phyloP scores from a whole-genome alignment of 1,139 yeast species.

The Pichia sp. region DNA sequence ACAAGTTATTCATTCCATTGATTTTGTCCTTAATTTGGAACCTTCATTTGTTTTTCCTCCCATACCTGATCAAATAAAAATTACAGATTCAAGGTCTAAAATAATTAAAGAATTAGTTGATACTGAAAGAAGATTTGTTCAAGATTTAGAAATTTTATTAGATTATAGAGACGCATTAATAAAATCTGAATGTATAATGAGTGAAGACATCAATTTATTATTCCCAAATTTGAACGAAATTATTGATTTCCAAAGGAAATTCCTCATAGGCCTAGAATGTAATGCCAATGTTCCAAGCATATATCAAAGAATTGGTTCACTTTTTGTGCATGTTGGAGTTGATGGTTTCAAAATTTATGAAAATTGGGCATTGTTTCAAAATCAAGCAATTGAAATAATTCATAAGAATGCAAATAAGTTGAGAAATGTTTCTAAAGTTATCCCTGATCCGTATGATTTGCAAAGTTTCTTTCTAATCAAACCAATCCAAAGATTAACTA shows the following conservation, averaged over 20 bases:
- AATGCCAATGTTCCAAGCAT: conserved; percentile 69
- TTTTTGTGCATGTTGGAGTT: conserved; percentile 70
- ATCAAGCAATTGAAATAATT: conserved; percentile 78
- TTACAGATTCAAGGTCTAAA: conserved; percentile 57
- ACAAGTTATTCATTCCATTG: conserved; percentile 66
- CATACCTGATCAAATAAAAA: conserved; percentile 27
- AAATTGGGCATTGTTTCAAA: conserved; percentile 83
- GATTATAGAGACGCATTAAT: conserved; percentile 63
- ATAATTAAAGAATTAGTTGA: conserved; percentile 79
- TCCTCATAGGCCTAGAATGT: conserved; percentile 82
- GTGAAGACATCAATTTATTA: conserved; percentile 72
- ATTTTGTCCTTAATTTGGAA: conserved; percentile 49
- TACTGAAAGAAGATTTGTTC: conserved; percentile 89
- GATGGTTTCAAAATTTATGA: conserved; percentile 84
- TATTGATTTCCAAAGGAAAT: conserved; percentile 87
- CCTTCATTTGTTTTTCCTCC: conserved; percentile 31
- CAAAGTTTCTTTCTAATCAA: conserved; percentile 85
- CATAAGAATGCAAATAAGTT: conserved; percentile 55
- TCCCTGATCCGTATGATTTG: conserved; percentile 83
- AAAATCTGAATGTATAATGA: conserved; percentile 59
- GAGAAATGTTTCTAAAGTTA: conserved; percentile 49
- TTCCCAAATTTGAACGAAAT: conserved; percentile 85
- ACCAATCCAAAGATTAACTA: conserved; percentile 92
- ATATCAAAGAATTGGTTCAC: conserved; percentile 81
- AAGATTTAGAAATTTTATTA: conserved; percentile 72